Conservation (phyloP, 2,329 filamentous ascomycete species). For the Macrophomina phaseolina region DNA sequence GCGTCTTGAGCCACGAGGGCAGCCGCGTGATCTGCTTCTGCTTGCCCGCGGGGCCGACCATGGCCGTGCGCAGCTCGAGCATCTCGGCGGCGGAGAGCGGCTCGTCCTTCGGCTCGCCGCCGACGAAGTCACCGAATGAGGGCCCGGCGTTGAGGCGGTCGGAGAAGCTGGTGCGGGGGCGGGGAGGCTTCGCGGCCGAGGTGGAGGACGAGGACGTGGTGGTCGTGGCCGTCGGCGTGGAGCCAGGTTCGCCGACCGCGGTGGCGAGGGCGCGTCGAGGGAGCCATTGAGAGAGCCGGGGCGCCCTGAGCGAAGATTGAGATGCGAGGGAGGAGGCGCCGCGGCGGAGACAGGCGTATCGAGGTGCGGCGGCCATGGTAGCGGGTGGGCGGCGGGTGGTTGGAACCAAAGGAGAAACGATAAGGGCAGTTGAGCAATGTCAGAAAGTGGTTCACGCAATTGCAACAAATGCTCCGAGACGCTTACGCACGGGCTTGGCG, state of each 20-base stretch:
- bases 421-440: not conserved
- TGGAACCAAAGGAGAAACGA: not conserved
- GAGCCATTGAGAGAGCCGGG: not conserved
- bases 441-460: not conserved
- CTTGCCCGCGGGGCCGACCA: conserved; percentile 65
- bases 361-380: conserved; percentile 1
- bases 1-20: conserved; percentile 94
- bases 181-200: conserved; percentile 35
- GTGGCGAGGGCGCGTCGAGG: conserved; percentile 22
- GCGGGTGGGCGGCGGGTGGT: not conserved
- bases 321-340: conserved; percentile 9
- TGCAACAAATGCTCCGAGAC: not conserved
- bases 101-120: conserved; percentile 45
- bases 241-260: conserved; percentile 13
- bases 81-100: conserved; percentile 57
- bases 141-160: conserved; percentile 70
- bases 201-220: not conserved
- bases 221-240: not conserved
- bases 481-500: conserved; percentile 24
- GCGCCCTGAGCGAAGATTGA: not conserved
- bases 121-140: conserved; percentile 68
- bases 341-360: not conserved
- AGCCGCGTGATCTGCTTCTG: conserved; percentile 74
- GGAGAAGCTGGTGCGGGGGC: conserved; percentile 61
- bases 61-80: conserved; percentile 65